These are phyloP conservation scores for Corrigiola litoralis DNA, from an alignment of 179 eudicot species.

Conservation along the genomic window DNA sequence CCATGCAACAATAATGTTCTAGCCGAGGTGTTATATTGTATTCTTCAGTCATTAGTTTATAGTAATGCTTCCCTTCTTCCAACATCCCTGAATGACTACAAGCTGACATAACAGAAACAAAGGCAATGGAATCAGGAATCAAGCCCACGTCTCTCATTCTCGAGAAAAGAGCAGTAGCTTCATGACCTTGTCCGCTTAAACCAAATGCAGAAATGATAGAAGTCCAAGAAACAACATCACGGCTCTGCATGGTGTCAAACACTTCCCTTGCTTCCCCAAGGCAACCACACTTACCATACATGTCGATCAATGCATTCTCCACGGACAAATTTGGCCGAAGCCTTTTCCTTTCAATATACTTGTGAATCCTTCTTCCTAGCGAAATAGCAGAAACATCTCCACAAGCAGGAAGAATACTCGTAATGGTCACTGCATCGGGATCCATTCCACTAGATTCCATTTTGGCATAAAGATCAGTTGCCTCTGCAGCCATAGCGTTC, in stretches of 20 bases:
- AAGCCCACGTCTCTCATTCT: slow-evolving; percentile 51
- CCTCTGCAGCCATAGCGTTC: slow-evolving; percentile 59
- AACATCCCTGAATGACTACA: slow-evolving; percentile 84
- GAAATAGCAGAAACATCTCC: slow-evolving; percentile 74
- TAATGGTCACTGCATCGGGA: slow-evolving; percentile 64
- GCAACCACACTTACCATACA: slow-evolving; percentile 88
- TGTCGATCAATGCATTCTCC: slow-evolving; percentile 78
- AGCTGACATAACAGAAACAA: slow-evolving; percentile 75
- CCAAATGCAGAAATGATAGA: slow-evolving; percentile 81
- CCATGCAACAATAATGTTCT: slow-evolving; percentile 81
- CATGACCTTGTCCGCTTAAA: slow-evolving; percentile 54
- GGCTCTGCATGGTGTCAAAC: slow-evolving; percentile 49
- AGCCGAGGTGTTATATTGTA: slow-evolving; percentile 51
- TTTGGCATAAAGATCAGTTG: slow-evolving; percentile 47
- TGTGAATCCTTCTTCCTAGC: slow-evolving; percentile 59
- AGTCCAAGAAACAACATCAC: slow-evolving; percentile 84
- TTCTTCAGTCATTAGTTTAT: slow-evolving; percentile 47
- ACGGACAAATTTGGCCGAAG: slow-evolving; percentile 57
- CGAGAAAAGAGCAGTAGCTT: slow-evolving; percentile 50
- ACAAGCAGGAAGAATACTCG: slow-evolving; percentile 83
- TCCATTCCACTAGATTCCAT: slow-evolving; percentile 54
- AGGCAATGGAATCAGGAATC: slow-evolving; percentile 68
- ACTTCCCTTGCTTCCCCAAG: slow-evolving; percentile 57
- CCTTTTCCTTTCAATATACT: slow-evolving; percentile 37
- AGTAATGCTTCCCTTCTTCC: slow-evolving; percentile 47